These are phyloP conservation scores for Haplosporangium gracile DNA, from an alignment of 192 early-diverging fungal species.

Conservation along the genomic window DNA sequence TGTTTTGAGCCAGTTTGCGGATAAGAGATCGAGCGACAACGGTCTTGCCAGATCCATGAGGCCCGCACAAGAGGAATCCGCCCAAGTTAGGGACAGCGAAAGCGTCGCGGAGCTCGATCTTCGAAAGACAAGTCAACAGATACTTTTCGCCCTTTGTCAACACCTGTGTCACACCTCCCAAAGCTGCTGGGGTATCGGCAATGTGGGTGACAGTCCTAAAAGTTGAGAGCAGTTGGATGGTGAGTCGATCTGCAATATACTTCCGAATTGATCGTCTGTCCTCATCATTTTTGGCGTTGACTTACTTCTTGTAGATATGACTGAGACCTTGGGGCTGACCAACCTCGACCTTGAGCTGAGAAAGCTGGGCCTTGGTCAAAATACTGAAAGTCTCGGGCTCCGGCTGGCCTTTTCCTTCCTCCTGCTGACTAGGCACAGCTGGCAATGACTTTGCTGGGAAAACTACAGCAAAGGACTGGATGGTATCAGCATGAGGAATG, in stretches of 20 bases:
- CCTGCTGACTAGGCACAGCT: slow-evolving; percentile 6
- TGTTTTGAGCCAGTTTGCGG: slow-evolving; percentile 51
- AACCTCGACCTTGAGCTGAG: slow-evolving; percentile 54
- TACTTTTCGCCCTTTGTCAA: slow-evolving; percentile 57
- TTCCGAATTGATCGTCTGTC: neutral
- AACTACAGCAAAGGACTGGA: slow-evolving; percentile 43
- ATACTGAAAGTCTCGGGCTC: slow-evolving; percentile 48
- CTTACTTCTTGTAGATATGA: slow-evolving; percentile 48
- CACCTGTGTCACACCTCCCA: slow-evolving; percentile 62
- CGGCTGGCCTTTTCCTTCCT: slow-evolving; percentile 21
- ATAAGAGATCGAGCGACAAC: slow-evolving; percentile 69
- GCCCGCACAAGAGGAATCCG: slow-evolving; percentile 77
- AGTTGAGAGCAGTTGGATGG: neutral
- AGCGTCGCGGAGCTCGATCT: slow-evolving; percentile 54
- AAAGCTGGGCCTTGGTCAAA: slow-evolving; percentile 32
- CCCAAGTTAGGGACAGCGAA: slow-evolving; percentile 56
- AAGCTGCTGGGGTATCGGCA: slow-evolving; percentile 26
- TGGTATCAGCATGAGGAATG: slow-evolving; percentile 32
- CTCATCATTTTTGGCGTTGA: neutral
- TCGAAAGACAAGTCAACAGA: slow-evolving; percentile 55
- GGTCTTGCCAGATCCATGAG: slow-evolving; percentile 84
- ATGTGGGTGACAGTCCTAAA: slow-evolving; percentile 40
- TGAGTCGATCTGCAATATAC: neutral
- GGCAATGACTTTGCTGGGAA: slow-evolving; percentile 56
- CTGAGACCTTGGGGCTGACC: slow-evolving; percentile 45